Evolutionary conservation across 768 basidiomycete genomes (phyloP).

Genomic region (Kwoniella botswanensis): DNA sequence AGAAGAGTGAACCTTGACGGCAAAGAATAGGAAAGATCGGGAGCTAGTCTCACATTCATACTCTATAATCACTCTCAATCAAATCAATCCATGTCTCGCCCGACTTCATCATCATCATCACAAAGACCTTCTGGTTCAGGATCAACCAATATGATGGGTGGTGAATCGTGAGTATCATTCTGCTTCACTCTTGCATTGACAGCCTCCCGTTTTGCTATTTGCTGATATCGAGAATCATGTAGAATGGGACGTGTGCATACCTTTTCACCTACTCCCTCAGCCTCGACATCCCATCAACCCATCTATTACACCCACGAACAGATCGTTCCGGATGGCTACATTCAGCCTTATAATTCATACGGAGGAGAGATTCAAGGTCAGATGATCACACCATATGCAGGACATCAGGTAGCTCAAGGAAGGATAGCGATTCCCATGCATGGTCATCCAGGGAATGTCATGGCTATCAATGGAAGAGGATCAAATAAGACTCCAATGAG

Average conservation of each 20-base stretch:
- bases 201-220: not conserved
- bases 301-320: slow-evolving; percentile 25
- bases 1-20: slow-evolving; percentile 17
- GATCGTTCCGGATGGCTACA: slow-evolving; percentile 3
- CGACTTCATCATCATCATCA: slow-evolving; percentile 13
- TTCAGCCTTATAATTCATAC: slow-evolving; percentile 12
- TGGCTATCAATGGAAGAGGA: slow-evolving; percentile 24
- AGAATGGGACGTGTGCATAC: slow-evolving; percentile 33
- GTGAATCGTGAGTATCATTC: slow-evolving; percentile 22
- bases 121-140: slow-evolving; percentile 18
- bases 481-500: slow-evolving; percentile 16
- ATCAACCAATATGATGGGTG: slow-evolving; percentile 20
- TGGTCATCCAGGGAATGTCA: slow-evolving; percentile 26
- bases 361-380: slow-evolving; percentile 23
- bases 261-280: slow-evolving; percentile 28
- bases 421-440: slow-evolving; percentile 35
- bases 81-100: slow-evolving; percentile 19
- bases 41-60: slow-evolving; percentile 21
- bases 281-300: slow-evolving; percentile 22
- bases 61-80: not conserved
- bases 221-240: not conserved
- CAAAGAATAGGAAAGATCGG: slow-evolving; percentile 5
- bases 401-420: slow-evolving; percentile 34
- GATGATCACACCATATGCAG: slow-evolving; percentile 25
- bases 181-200: not conserved